Percentiles rank a stretch among this genome's conserved stretches.
phyloP scores from a whole-genome alignment of 169 alveolate genomes.

The Eimeria tenella region DNA sequence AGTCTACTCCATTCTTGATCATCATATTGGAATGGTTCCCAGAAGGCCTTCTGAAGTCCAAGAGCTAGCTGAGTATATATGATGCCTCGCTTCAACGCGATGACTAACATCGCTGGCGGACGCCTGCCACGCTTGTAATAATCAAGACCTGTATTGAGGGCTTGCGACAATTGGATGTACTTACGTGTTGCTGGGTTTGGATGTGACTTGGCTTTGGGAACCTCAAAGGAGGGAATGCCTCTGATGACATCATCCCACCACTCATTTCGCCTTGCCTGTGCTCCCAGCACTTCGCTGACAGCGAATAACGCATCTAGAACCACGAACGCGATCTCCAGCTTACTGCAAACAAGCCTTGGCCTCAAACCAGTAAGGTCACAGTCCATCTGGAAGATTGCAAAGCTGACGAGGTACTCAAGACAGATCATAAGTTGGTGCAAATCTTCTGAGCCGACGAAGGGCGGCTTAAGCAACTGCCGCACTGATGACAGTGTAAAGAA shows the following conservation, averaged over 20 bases:
- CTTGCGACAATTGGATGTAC: not conserved
- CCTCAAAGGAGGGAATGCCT: conserved; percentile 9
- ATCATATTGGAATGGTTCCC: too few relatives aligned
- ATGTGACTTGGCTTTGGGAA: not conserved
- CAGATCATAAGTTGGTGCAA: not conserved
- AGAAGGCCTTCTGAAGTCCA: too few relatives aligned
- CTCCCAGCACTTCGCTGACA: conserved; percentile 23
- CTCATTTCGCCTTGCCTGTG: not conserved
- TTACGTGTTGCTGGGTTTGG: not conserved
- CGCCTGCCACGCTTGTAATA: not conserved
- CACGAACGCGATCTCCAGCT: not conserved
- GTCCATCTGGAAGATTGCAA: not conserved
- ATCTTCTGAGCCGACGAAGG: not conserved
- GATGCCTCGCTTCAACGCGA: not conserved
- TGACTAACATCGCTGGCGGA: not conserved
- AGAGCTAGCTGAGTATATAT: not conserved
- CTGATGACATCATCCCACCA: not conserved
- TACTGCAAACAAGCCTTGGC: not conserved
- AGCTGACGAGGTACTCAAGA: not conserved
- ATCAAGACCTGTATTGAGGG: not conserved
- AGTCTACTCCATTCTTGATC: too few relatives aligned
- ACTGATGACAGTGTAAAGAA: not conserved
- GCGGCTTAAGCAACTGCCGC: not conserved
- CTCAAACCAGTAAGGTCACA: not conserved
- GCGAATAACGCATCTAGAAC: not conserved